Percentiles rank a stretch among this genome's conserved stretches.
These are phyloP conservation scores for Suillus plorans DNA, from an alignment of 768 basidiomycete genomes.

Conservation along the genomic window DNA sequence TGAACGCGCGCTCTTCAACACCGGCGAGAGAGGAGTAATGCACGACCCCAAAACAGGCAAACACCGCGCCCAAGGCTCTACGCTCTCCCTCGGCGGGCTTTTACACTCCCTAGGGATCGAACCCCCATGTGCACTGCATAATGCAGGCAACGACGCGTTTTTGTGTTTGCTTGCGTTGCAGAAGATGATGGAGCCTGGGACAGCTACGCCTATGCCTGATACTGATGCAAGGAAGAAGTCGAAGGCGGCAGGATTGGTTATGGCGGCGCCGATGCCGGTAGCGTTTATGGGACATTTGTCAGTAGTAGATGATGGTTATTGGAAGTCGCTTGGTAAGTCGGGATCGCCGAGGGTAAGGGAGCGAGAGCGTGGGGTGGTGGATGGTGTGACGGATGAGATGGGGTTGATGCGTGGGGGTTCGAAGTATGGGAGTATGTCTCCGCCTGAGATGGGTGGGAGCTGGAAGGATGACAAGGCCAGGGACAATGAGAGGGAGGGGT, in stretches of 20 bases:
- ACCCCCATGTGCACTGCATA: slow-evolving; percentile 49
- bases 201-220: slow-evolving; percentile 32
- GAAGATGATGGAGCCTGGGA: slow-evolving; percentile 59
- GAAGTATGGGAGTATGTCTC: slow-evolving; percentile 11
- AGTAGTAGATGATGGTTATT: slow-evolving; percentile 2
- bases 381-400: slow-evolving; percentile 37
- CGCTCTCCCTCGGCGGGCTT: slow-evolving; percentile 62
- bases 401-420: slow-evolving; percentile 34
- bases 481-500: background rate
- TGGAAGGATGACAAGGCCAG: slow-evolving; percentile 1
- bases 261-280: slow-evolving; percentile 10
- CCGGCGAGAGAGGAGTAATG: slow-evolving; percentile 61
- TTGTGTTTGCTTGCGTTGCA: slow-evolving; percentile 69
- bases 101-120: slow-evolving; percentile 54
- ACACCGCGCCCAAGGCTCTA: slow-evolving; percentile 49
- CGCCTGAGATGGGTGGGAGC: background rate
- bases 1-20: slow-evolving; percentile 61
- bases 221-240: slow-evolving; percentile 8
- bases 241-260: slow-evolving; percentile 14
- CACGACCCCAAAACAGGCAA: slow-evolving; percentile 56
- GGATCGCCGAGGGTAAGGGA: slow-evolving; percentile 8
- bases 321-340: slow-evolving; percentile 5
- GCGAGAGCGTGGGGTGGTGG: background rate
- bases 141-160: slow-evolving; percentile 82
- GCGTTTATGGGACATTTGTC: background rate